Percentiles rank a stretch among this genome's conserved stretches.
These are phyloP conservation scores for Pulicaria dysenterica DNA, from an alignment of 129 eudicot species.

Conservation along the genomic window DNA sequence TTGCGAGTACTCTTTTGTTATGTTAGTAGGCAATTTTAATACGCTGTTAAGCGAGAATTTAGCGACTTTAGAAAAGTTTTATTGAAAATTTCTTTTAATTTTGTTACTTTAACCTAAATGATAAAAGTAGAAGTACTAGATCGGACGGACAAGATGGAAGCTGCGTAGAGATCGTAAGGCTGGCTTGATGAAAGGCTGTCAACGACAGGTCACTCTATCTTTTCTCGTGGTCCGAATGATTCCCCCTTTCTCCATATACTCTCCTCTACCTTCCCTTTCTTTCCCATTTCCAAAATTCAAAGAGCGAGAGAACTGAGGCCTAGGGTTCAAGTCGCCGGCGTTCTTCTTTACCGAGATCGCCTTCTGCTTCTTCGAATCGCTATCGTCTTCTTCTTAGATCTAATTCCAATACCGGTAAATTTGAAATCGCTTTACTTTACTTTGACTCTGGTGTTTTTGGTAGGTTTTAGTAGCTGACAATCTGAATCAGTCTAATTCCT, in stretches of 20 bases:
- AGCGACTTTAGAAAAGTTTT: neutral
- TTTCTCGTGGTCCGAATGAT: slow-evolving; percentile 59
- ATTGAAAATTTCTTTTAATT: neutral
- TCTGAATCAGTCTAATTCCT: slow-evolving; percentile 12
- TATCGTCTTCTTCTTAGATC: slow-evolving; percentile 22
- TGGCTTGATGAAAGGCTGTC: slow-evolving; percentile 43
- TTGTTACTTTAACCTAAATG: slow-evolving; percentile 20
- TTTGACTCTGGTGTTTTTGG: slow-evolving; percentile 17
- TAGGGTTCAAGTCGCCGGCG: slow-evolving; percentile 27
- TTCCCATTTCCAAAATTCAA: slow-evolving; percentile 37
- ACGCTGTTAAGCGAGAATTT: slow-evolving; percentile 1
- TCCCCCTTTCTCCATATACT: slow-evolving; percentile 41
- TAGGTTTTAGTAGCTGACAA: slow-evolving; percentile 23
- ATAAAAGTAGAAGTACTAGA: slow-evolving; percentile 19
- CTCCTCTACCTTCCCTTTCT: slow-evolving; percentile 31
- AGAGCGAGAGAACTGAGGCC: slow-evolving; percentile 13
- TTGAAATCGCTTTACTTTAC: slow-evolving; percentile 8
- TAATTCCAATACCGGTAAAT: slow-evolving; percentile 15
- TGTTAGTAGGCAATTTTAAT: neutral
- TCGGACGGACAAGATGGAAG: slow-evolving; percentile 25
- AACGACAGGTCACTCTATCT: slow-evolving; percentile 56
- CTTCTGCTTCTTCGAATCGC: slow-evolving; percentile 17
- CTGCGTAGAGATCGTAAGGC: slow-evolving; percentile 25
- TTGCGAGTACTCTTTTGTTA: neutral
- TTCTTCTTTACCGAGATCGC: slow-evolving; percentile 21